These are phyloP conservation scores for Striga hermonthica DNA, from an alignment of 305 asterid genomes.

Conservation along the genomic window DNA sequence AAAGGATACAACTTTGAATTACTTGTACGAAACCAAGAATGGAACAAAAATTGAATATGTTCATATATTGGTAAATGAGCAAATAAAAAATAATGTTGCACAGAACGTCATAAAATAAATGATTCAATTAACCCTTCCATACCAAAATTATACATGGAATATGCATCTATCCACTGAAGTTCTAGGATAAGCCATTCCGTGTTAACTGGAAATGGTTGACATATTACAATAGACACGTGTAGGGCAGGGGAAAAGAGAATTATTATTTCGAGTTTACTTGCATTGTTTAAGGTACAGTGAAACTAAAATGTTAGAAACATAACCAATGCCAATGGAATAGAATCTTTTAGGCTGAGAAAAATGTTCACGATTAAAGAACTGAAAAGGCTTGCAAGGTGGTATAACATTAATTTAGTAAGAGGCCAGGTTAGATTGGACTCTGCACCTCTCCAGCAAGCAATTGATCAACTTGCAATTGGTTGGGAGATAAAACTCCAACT, in stretches of 20 bases:
- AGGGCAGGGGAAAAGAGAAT: too few species aligned
- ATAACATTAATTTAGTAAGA: slow-evolving; percentile 12
- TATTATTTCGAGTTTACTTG: slow-evolving; percentile 9
- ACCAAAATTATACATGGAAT: slow-evolving; percentile 9
- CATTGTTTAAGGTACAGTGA: not conserved
- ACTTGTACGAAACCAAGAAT: slow-evolving; percentile 17
- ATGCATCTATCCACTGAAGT: not conserved
- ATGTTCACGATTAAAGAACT: slow-evolving; percentile 4
- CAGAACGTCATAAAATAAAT: slow-evolving; percentile 1
- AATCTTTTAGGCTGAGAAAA: not conserved
- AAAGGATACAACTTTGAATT: slow-evolving; percentile 33
- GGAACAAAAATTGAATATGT: slow-evolving; percentile 1
- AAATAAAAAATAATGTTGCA: slow-evolving; percentile 11
- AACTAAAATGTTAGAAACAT: not conserved
- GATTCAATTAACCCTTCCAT: slow-evolving; percentile 11
- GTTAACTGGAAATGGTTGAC: too few species aligned
- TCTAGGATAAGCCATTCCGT: too few species aligned
- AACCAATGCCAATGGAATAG: not conserved
- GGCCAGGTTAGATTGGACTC: slow-evolving; percentile 31
- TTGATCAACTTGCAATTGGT: slow-evolving; percentile 79
- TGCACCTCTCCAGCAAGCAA: slow-evolving; percentile 90
- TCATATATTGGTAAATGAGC: slow-evolving; percentile 15
- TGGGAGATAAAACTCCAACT: slow-evolving; percentile 92
- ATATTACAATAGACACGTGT: too few species aligned
- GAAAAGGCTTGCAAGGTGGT: not conserved